phyloP scores from a whole-genome alignment of 305 asterid genomes.

The Striga hermonthica region DNA sequence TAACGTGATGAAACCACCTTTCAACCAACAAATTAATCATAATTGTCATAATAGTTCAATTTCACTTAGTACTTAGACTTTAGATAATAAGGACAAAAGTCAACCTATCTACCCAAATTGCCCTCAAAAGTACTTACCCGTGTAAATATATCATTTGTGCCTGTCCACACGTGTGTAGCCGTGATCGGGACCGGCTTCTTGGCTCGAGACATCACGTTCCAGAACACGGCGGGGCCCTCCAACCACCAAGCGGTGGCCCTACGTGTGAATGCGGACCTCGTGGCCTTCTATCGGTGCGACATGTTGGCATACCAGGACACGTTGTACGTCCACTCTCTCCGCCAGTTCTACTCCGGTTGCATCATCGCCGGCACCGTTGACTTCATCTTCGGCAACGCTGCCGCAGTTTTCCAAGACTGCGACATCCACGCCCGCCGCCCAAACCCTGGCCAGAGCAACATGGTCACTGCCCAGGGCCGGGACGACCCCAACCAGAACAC shows the following conservation, averaged over 20 bases:
- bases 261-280: slow-evolving; percentile 37
- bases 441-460: slow-evolving; percentile 34
- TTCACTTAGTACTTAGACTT: no score
- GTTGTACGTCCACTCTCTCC: slow-evolving; percentile 22
- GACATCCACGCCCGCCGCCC: slow-evolving; percentile 43
- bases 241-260: slow-evolving; percentile 46
- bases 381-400: slow-evolving; percentile 1
- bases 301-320: slow-evolving; percentile 75
- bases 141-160: no score
- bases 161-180: slow-evolving; percentile 26
- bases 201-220: slow-evolving; percentile 42
- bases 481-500: slow-evolving; percentile 48
- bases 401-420: slow-evolving; percentile 32
- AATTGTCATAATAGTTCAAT: no score
- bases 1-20: no score
- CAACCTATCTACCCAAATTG: no score
- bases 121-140: no score
- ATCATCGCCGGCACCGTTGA: slow-evolving; percentile 38
- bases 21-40: no score
- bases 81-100: no score
- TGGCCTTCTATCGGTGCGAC: slow-evolving; percentile 37
- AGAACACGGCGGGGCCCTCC: slow-evolving; percentile 42
- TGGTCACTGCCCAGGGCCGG: slow-evolving; percentile 50
- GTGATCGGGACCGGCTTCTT: slow-evolving; percentile 39
- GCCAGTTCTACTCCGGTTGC: slow-evolving; percentile 59